phyloP scores from a whole-genome alignment of 2,329 filamentous ascomycete genomes.

The Thermothelomyces thermophilus region DNA sequence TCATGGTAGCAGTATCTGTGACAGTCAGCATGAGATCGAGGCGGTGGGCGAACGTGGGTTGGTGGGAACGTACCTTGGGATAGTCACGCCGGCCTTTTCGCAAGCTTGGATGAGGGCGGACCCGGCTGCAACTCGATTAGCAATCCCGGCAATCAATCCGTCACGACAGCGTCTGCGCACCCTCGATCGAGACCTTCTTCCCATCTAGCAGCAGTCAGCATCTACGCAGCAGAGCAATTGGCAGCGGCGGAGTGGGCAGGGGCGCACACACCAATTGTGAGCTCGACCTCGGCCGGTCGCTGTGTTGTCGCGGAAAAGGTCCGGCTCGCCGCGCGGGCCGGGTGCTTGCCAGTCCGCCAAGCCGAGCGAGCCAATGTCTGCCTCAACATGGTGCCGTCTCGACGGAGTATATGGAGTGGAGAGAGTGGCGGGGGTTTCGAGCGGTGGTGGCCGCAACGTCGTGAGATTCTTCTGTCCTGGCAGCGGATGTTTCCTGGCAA shows the following conservation, averaged over 20 bases:
- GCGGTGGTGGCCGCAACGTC: conserved; percentile 21
- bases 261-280: conserved; percentile 73
- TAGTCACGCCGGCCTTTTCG: conserved; percentile 87
- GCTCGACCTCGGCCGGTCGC: conserved; percentile 86
- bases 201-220: conserved; percentile 57
- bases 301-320: conserved; percentile 74
- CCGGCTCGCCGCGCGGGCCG: conserved; percentile 57
- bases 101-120: conserved; percentile 98
- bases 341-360: conserved; percentile 54
- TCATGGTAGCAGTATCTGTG: conserved; percentile 96
- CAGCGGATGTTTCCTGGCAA: conserved; percentile 12
- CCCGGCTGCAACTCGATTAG: conserved; percentile 58
- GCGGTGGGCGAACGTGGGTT: not conserved
- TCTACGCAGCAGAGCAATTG: conserved; percentile 23
- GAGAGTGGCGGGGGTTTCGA: conserved; percentile 20
- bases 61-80: conserved; percentile 62
- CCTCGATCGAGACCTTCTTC: conserved; percentile 92
- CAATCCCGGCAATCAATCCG: conserved; percentile 16
- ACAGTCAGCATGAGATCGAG: conserved; percentile 30
- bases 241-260: conserved; percentile 16
- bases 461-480: conserved; percentile 8
- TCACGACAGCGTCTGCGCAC: conserved; percentile 15
- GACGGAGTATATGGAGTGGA: conserved; percentile 39
- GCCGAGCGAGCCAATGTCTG: conserved; percentile 61
- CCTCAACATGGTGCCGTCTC: conserved; percentile 62